A percentile compares a stretch with the other conserved stretches of the same genome.
These are phyloP conservation scores for Dentipellis fragilis DNA, from an alignment of 768 basidiomycete genomes.

Conservation along the genomic window DNA sequence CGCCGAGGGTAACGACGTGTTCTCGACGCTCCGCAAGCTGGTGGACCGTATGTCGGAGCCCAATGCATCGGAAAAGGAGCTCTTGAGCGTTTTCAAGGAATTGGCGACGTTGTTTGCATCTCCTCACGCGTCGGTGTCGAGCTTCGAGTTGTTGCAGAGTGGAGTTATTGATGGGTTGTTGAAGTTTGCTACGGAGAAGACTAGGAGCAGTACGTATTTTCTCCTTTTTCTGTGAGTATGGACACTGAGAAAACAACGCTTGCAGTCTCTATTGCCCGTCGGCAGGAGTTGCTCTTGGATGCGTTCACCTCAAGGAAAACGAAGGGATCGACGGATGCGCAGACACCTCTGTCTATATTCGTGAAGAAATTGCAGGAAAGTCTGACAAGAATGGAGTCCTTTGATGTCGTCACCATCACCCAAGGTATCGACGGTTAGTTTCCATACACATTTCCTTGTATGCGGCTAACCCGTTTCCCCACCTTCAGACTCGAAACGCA, in stretches of 20 bases:
- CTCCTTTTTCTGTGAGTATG: slow-evolving; percentile 1
- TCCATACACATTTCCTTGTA: neutral
- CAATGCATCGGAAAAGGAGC: slow-evolving; percentile 51
- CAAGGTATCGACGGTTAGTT: slow-evolving; percentile 69
- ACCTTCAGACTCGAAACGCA: slow-evolving; percentile 72
- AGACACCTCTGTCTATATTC: slow-evolving; percentile 61
- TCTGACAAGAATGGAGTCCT: slow-evolving; percentile 89
- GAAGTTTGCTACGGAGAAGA: slow-evolving; percentile 65
- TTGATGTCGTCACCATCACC: slow-evolving; percentile 86
- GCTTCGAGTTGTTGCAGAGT: slow-evolving; percentile 91
- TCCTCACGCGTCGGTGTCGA: slow-evolving; percentile 74
- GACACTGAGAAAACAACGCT: slow-evolving; percentile 1
- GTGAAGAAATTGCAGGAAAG: slow-evolving; percentile 97
- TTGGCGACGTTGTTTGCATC: slow-evolving; percentile 77
- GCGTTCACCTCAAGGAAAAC: slow-evolving; percentile 54
- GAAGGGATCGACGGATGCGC: slow-evolving; percentile 32
- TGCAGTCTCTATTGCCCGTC: slow-evolving; percentile 50
- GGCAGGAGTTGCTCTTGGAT: slow-evolving; percentile 74
- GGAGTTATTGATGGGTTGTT: slow-evolving; percentile 85
- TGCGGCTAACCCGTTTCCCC: neutral
- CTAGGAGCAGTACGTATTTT: slow-evolving; percentile 42
- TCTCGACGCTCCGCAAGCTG: slow-evolving; percentile 50
- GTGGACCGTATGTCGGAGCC: slow-evolving; percentile 53
- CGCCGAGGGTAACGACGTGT: slow-evolving; percentile 48
- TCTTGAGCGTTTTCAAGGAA: slow-evolving; percentile 53